Evolutionary conservation across 83 land plant species (phyloP).

Genomic region (Thuja plicata): DNA sequence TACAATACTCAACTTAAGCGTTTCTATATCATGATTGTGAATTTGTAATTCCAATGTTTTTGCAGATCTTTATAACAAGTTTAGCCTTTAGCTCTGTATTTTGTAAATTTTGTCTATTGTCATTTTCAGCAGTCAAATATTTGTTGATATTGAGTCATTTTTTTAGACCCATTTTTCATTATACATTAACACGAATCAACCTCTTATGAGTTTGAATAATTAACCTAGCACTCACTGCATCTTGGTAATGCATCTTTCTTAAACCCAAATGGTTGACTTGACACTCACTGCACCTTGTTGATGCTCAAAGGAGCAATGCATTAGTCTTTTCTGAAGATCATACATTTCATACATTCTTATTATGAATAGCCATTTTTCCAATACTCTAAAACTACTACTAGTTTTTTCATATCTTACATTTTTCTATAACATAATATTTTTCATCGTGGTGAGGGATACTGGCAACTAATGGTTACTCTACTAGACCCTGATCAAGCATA

Average conservation of each 20-base stretch:
- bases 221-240: not conserved
- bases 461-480: not conserved
- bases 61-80: not conserved
- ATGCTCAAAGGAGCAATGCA: too few species aligned
- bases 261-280: not conserved
- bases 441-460: not conserved
- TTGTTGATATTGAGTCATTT: not conserved
- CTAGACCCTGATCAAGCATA: not conserved
- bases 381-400: not conserved
- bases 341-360: not conserved
- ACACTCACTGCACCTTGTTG: not conserved
- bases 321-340: not conserved
- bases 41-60: not conserved
- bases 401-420: not conserved
- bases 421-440: not conserved
- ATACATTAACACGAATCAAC: not conserved
- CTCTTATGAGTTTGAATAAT: not conserved
- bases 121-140: not conserved
- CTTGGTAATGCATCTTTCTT: not conserved
- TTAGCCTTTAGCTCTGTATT: not conserved
- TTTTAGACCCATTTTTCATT: not conserved
- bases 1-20: not conserved
- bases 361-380: not conserved
- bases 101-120: not conserved
- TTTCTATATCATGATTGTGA: not conserved